Conservation (phyloP, 2,329 filamentous ascomycete species). For the Diaporthe amygdali region DNA sequence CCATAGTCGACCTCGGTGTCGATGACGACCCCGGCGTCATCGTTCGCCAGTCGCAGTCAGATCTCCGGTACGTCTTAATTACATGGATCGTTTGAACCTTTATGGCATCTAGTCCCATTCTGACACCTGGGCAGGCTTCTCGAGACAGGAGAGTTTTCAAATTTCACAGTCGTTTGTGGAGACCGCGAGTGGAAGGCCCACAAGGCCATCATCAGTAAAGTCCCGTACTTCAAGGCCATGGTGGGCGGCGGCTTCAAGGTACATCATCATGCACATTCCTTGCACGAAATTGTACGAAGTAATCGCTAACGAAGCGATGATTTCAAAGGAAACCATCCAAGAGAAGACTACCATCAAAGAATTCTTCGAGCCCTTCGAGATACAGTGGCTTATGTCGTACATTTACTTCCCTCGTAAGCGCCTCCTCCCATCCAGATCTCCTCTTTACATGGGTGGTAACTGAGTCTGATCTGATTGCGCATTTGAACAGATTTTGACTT, state of each 20-base stretch:
- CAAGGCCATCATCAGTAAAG: not conserved
- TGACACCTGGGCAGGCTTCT: not conserved
- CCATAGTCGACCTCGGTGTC: not conserved
- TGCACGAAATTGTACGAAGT: not conserved
- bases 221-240: not conserved
- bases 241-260: not conserved
- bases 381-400: conserved; percentile 8
- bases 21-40: not conserved
- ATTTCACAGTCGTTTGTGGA: not conserved
- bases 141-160: not conserved
- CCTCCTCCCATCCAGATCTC: not conserved
- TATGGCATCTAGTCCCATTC: not conserved
- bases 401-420: conserved; percentile 3
- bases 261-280: not conserved
- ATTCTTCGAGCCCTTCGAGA: conserved; percentile 2
- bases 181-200: not conserved
- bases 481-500: not conserved
- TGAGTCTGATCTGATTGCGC: not conserved
- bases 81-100: not conserved
- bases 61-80: not conserved
- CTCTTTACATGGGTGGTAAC: not conserved
- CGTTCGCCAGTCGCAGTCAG: not conserved
- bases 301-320: not conserved
- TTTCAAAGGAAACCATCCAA: not conserved
- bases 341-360: not conserved